A percentile compares a stretch with the other conserved stretches of the same genome.
phyloP scores from a whole-genome alignment of 139 green algal species.

The Coccomyxa sp. region DNA sequence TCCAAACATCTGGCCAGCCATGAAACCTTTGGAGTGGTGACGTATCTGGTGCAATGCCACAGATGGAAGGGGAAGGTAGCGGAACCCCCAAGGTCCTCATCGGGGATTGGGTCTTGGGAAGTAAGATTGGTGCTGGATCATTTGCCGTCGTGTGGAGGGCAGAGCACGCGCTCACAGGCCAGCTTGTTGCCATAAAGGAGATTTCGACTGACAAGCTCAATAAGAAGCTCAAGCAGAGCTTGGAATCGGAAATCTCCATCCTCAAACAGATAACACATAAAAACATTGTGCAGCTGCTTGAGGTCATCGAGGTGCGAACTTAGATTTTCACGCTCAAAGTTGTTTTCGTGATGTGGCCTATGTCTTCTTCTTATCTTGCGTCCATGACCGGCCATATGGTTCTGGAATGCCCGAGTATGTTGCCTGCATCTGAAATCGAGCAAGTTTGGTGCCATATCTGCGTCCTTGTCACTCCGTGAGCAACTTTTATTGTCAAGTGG shows the following conservation, averaged over 20 bases:
- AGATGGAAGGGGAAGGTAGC: not conserved
- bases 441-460: too few relatives aligned
- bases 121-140: constrained; percentile 73
- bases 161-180: constrained; percentile 41
- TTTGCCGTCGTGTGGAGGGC: constrained; percentile 92
- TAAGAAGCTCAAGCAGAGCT: constrained; percentile 79
- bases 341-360: not conserved
- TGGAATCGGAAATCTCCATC: constrained; percentile 86
- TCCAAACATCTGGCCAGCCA: too few relatives aligned
- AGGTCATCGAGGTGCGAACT: constrained; percentile 70
- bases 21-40: too few relatives aligned
- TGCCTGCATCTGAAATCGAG: not conserved
- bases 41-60: not conserved
- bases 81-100: not conserved
- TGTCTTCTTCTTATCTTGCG: too few relatives aligned
- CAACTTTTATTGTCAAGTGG: too few relatives aligned
- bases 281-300: constrained; percentile 89
- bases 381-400: too few relatives aligned
- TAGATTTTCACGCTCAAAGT: not conserved
- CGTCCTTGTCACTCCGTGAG: too few relatives aligned
- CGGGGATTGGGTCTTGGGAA: constrained; percentile 58
- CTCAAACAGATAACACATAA: constrained; percentile 68
- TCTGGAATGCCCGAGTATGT: not conserved
- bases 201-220: constrained; percentile 81
- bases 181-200: constrained; percentile 87